phyloP scores from a whole-genome alignment of 176 grass and related monocot genomes.

The Lolium perenne region DNA sequence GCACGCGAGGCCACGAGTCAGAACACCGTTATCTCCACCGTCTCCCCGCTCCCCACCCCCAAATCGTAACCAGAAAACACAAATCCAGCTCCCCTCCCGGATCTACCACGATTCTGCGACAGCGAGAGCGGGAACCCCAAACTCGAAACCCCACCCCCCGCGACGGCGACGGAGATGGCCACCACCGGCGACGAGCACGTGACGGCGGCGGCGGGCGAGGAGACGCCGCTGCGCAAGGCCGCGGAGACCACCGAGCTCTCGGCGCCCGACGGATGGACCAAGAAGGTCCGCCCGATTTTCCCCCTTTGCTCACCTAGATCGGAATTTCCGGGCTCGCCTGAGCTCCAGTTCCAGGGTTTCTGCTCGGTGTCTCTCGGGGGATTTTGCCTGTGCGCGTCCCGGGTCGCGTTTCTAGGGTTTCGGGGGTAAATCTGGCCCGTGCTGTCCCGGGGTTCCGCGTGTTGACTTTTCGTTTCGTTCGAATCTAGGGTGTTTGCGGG shows the following conservation, averaged over 20 bases:
- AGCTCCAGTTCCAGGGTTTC: too few species aligned
- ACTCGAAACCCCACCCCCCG: slow-evolving; percentile 43
- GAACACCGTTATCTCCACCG: slow-evolving; percentile 47
- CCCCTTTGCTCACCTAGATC: too few species aligned
- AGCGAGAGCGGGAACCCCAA: slow-evolving; percentile 59
- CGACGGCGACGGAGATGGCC: slow-evolving; percentile 28
- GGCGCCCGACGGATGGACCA: too few species aligned
- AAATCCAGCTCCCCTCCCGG: slow-evolving; percentile 6
- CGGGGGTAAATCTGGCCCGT: neutral
- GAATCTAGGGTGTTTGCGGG: neutral
- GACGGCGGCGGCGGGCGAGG: slow-evolving; percentile 24
- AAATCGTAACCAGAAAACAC: slow-evolving; percentile 1
- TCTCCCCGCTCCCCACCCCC: neutral
- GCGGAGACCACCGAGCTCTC: neutral
- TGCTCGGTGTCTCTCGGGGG: too few species aligned
- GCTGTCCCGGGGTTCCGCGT: neutral
- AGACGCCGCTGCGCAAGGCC: slow-evolving; percentile 39
- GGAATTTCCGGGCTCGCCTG: too few species aligned
- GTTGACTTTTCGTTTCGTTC: slow-evolving; percentile 12
- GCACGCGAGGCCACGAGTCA: neutral
- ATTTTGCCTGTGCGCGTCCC: too few species aligned
- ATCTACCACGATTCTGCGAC: slow-evolving; percentile 1
- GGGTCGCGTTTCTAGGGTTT: slow-evolving; percentile 43
- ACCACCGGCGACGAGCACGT: slow-evolving; percentile 39
- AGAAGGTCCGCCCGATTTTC: too few species aligned